Conservation (phyloP, 1,139 yeast species). For the Taiozyma sp. region DNA sequence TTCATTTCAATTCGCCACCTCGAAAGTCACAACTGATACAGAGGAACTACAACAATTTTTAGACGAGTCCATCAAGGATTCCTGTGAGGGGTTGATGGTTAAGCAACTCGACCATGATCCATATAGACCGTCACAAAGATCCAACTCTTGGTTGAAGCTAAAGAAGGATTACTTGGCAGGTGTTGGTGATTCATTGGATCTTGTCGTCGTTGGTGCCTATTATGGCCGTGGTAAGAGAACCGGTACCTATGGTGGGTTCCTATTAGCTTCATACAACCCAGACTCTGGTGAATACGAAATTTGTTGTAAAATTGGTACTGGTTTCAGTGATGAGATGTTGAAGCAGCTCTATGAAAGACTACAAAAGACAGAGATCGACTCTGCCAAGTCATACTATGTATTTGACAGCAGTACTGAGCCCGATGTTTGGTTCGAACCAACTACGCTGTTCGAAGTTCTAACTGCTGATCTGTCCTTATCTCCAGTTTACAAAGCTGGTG, state of each 20-base stretch:
- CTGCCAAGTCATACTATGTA: constrained; percentile 66
- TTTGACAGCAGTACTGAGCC: constrained; percentile 74
- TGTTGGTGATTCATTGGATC: constrained; percentile 91
- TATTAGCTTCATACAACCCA: constrained; percentile 82
- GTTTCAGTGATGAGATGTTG: constrained; percentile 84
- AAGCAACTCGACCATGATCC: constrained; percentile 80
- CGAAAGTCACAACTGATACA: constrained; percentile 63
- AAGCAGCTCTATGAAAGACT: constrained; percentile 52
- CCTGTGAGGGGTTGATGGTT: constrained; percentile 97
- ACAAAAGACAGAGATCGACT: constrained; percentile 59
- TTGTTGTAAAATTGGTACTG: constrained; percentile 96
- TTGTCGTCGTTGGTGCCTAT: constrained; percentile 93
- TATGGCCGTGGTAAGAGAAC: constrained; percentile 94
- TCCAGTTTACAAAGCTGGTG: constrained; percentile 90
- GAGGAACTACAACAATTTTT: constrained; percentile 81
- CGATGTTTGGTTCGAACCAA: constrained; percentile 96
- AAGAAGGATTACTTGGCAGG: constrained; percentile 93
- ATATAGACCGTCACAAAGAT: constrained; percentile 93
- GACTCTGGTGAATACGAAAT: constrained; percentile 93
- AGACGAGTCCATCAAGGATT: constrained; percentile 82
- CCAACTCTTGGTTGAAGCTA: constrained; percentile 91
- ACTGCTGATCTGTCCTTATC: constrained; percentile 93
- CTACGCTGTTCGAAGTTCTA: constrained; percentile 78
- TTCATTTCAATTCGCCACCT: constrained; percentile 76
- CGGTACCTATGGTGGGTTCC: constrained; percentile 89